These are phyloP conservation scores for Cyberlindnera suaveolens DNA, from an alignment of 805 yeast species.

Conservation along the genomic window DNA sequence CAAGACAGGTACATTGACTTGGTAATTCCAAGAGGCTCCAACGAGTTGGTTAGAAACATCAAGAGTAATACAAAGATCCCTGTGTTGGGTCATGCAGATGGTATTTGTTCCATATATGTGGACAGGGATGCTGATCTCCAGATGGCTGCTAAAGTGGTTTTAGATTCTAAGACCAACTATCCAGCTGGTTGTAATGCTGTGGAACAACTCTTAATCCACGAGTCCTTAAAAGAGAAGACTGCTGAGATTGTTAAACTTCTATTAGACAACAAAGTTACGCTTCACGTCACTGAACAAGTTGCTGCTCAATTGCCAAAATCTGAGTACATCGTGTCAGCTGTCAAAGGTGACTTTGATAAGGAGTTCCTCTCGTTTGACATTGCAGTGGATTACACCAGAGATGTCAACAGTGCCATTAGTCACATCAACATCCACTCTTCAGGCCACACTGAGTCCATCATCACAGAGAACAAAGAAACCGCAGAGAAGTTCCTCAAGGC, in stretches of 20 bases:
- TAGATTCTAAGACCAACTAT: constrained; percentile 91
- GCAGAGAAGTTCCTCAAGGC: constrained; percentile 81
- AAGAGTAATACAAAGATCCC: constrained; percentile 90
- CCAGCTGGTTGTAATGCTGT: constrained; percentile 99
- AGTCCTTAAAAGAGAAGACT: constrained; percentile 30
- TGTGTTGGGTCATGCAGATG: constrained; percentile 98
- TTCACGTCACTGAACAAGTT: constrained; percentile 59
- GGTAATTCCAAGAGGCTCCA: constrained; percentile 98
- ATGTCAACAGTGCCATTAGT: constrained; percentile 64
- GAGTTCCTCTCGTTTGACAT: constrained; percentile 83
- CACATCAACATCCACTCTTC: constrained; percentile 93
- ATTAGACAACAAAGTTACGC: constrained; percentile 59
- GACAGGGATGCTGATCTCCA: constrained; percentile 70
- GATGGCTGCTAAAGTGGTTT: constrained; percentile 68
- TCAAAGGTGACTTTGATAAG: constrained; percentile 64
- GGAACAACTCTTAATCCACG: constrained; percentile 73
- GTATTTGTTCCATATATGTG: constrained; percentile 84
- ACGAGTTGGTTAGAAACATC: constrained; percentile 80
- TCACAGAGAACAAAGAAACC: constrained; percentile 63
- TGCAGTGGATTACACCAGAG: constrained; percentile 59
- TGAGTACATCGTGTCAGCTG: constrained; percentile 38
- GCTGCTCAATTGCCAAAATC: constrained; percentile 22
- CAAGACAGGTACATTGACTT: constrained; percentile 90
- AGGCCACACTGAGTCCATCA: constrained; percentile 89
- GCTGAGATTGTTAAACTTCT: constrained; percentile 38